Evolutionary conservation across 768 basidiomycete genomes (phyloP).

Genomic region (Lactarius vividus): DNA sequence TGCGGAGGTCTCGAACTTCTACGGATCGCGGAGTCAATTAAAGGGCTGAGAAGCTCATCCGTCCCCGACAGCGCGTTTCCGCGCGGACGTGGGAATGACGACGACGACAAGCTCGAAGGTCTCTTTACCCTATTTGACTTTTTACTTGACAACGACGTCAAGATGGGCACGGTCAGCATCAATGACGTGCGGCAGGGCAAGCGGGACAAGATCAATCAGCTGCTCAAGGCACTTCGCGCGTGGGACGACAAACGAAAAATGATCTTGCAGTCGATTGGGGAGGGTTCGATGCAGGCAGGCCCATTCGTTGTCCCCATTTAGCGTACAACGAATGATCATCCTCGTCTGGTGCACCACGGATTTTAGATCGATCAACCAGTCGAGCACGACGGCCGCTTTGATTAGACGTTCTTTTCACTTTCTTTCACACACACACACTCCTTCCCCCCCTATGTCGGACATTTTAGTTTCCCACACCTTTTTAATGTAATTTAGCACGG

Average conservation of each 20-base stretch:
- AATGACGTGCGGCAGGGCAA: constrained; percentile 88
- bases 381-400: background rate
- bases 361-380: background rate
- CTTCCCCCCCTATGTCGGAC: background rate
- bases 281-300: constrained; percentile 30
- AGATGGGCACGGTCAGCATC: constrained; percentile 89
- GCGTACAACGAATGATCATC: background rate
- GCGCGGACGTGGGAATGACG: constrained; percentile 37
- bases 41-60: constrained; percentile 62
- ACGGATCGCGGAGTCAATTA: constrained; percentile 81
- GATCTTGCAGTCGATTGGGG: constrained; percentile 52
- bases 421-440: background rate
- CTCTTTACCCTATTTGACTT: constrained; percentile 90
- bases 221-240: constrained; percentile 69
- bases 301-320: constrained; percentile 31
- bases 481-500: background rate
- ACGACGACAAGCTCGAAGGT: constrained; percentile 82
- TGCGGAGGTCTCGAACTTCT: constrained; percentile 76
- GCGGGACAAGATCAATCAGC: constrained; percentile 74
- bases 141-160: constrained; percentile 86
- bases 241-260: constrained; percentile 78
- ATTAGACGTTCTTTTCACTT: background rate
- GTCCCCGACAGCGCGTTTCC: constrained; percentile 82
- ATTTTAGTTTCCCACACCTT: background rate
- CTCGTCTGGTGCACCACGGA: background rate